These are phyloP conservation scores for Castanospermum australe DNA, from an alignment of 306 rosid genomes.

Conservation along the genomic window DNA sequence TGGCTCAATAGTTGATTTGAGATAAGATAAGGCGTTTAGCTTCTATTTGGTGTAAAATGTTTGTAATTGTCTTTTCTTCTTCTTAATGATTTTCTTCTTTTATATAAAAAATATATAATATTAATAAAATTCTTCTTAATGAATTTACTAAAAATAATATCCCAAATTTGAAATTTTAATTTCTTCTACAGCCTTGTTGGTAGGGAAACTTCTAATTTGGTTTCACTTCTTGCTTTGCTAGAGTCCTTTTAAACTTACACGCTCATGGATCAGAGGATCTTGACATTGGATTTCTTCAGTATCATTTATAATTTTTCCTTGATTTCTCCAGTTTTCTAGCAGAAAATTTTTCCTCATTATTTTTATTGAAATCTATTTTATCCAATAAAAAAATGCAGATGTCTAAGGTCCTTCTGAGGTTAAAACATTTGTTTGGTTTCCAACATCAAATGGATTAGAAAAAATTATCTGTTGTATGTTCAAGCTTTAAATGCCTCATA, in stretches of 20 bases:
- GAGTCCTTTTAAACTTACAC: neutral
- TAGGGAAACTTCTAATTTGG: neutral
- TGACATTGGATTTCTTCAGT: neutral
- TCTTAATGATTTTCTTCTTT: too few relatives aligned
- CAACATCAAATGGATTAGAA: neutral
- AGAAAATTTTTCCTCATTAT: too few relatives aligned
- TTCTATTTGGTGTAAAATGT: too few relatives aligned
- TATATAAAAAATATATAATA: too few relatives aligned
- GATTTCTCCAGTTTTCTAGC: neutral
- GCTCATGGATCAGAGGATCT: neutral
- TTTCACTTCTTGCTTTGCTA: neutral
- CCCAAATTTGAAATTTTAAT: neutral
- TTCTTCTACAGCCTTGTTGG: neutral
- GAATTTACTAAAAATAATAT: too few relatives aligned
- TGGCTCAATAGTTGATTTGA: too few relatives aligned
- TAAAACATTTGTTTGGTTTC: neutral
- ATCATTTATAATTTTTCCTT: neutral
- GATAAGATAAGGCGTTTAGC: too few relatives aligned
- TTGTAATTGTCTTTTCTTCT: too few relatives aligned
- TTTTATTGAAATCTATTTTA: neutral
- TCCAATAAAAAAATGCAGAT: neutral
- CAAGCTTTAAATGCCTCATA: neutral
- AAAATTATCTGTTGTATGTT: neutral
- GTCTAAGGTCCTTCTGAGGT: neutral
- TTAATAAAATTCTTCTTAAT: too few relatives aligned